phyloP scores from a whole-genome alignment of 495 filamentous ascomycete genomes.

The Acidomyces sp. region DNA sequence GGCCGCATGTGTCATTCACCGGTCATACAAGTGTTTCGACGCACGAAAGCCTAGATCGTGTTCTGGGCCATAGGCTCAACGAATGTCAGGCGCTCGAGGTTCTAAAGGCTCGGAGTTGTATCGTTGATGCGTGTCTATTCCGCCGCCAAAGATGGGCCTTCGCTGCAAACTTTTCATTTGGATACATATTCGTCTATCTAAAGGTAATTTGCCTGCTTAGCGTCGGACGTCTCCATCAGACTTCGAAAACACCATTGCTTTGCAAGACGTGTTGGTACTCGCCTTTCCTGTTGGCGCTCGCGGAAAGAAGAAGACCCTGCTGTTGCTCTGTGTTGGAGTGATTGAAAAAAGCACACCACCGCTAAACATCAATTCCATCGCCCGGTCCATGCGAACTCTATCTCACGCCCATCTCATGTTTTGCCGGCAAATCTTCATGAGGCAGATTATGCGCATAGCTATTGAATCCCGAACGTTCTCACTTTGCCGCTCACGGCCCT shows the following conservation, averaged over 20 bases:
- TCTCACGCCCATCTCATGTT: background rate
- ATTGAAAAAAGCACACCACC: slow-evolving; percentile 11
- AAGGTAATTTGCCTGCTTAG: background rate
- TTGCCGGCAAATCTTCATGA: background rate
- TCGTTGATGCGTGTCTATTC: too few relatives aligned
- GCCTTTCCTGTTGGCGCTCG: background rate
- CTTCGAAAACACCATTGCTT: slow-evolving; percentile 13
- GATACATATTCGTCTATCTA: slow-evolving; percentile 12
- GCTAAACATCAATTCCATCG: slow-evolving; percentile 9
- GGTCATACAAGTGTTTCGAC: too few relatives aligned
- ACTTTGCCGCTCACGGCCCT: background rate
- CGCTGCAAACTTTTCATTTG: slow-evolving; percentile 12
- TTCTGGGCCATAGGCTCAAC: too few relatives aligned
- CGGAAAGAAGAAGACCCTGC: background rate
- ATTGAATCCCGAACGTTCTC: too few relatives aligned
- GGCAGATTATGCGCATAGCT: too few relatives aligned
- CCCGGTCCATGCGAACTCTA: slow-evolving; percentile 12
- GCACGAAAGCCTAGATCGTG: too few relatives aligned
- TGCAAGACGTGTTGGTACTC: slow-evolving; percentile 9
- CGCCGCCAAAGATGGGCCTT: too few relatives aligned
- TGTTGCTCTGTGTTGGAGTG: slow-evolving; percentile 2
- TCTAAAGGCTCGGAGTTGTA: too few relatives aligned
- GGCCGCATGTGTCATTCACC: too few relatives aligned
- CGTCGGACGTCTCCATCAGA: background rate
- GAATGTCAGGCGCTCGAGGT: too few relatives aligned